A percentile compares a stretch with the other conserved stretches of the same genome.
phyloP scores from a whole-genome alignment of 495 filamentous ascomycete genomes.

The Penicillium manginii region DNA sequence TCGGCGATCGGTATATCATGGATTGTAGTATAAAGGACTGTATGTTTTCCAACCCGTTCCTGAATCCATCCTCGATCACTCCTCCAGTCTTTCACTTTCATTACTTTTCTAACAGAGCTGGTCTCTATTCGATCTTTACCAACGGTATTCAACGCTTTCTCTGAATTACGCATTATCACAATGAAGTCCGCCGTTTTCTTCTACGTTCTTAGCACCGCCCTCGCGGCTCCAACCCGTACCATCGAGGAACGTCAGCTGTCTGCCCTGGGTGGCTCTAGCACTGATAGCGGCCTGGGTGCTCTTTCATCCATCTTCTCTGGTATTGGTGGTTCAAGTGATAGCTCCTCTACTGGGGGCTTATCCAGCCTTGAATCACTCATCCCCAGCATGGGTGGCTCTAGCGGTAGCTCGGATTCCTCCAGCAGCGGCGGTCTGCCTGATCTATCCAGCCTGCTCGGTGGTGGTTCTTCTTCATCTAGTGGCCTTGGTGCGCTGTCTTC shows the following conservation, averaged over 20 bases:
- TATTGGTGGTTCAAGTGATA: background rate
- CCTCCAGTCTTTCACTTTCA: conserved; percentile 2
- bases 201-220: conserved; percentile 24
- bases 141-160: conserved; percentile 1
- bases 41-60: background rate
- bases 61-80: background rate
- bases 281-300: conserved; percentile 20
- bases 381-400: no score
- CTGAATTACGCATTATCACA: background rate
- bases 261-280: conserved; percentile 13
- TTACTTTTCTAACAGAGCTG: conserved; percentile 18
- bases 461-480: background rate
- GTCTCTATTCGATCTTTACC: conserved; percentile 19
- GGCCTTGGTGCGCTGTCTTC: background rate
- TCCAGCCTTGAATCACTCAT: no score
- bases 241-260: conserved; percentile 24
- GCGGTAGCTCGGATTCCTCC: background rate
- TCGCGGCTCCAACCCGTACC: conserved; percentile 34
- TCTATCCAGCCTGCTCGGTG: background rate
- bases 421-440: background rate
- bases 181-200: conserved; percentile 33
- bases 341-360: background rate
- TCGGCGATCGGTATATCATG: conserved; percentile 3
- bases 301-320: conserved; percentile 16
- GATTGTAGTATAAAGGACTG: background rate